phyloP scores from a whole-genome alignment of 768 basidiomycete species.

The Lactarius deliciosus region DNA sequence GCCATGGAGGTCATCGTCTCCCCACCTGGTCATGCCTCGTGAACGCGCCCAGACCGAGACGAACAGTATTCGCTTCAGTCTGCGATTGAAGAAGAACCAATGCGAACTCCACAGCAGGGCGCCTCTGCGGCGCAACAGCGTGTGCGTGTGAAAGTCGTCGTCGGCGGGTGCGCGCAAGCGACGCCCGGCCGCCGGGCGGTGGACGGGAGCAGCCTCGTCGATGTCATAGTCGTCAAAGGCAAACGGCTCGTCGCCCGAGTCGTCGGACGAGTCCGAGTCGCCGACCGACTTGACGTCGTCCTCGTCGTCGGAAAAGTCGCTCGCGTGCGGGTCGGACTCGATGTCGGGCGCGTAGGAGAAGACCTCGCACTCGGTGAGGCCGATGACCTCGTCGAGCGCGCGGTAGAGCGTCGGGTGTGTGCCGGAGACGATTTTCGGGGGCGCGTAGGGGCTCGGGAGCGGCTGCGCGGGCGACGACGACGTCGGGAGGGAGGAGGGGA shows the following conservation, averaged over 20 bases:
- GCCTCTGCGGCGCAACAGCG: constrained; percentile 57
- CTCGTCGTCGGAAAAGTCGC: constrained; percentile 76
- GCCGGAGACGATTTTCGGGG: constrained; percentile 71
- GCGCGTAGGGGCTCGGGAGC: constrained; percentile 63
- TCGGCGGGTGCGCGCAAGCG: constrained; percentile 34
- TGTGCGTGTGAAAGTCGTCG: constrained; percentile 43
- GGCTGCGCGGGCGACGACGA: constrained; percentile 67
- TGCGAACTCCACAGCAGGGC: constrained; percentile 94
- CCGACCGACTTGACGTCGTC: constrained; percentile 66
- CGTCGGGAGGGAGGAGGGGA: constrained; percentile 71
- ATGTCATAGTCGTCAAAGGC: constrained; percentile 80
- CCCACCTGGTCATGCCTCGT: constrained; percentile 52
- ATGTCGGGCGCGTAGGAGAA: constrained; percentile 93
- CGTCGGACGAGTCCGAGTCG: constrained; percentile 63
- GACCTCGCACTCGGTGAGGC: constrained; percentile 89
- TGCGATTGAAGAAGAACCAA: constrained; percentile 96
- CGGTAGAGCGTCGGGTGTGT: constrained; percentile 89
- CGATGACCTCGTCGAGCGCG: constrained; percentile 86
- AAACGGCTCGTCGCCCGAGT: constrained; percentile 69
- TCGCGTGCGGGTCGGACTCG: constrained; percentile 91
- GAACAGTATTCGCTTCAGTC: constrained; percentile 89
- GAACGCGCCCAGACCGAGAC: constrained; percentile 89
- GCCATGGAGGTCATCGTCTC: constrained; percentile 38
- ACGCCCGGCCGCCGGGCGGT: constrained; percentile 31
- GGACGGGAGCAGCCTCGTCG: constrained; percentile 47